A percentile compares a stretch with the other conserved stretches of the same genome.
These are phyloP conservation scores for Talaromyces ruber DNA, from an alignment of 495 filamentous ascomycete genomes.

Conservation along the genomic window DNA sequence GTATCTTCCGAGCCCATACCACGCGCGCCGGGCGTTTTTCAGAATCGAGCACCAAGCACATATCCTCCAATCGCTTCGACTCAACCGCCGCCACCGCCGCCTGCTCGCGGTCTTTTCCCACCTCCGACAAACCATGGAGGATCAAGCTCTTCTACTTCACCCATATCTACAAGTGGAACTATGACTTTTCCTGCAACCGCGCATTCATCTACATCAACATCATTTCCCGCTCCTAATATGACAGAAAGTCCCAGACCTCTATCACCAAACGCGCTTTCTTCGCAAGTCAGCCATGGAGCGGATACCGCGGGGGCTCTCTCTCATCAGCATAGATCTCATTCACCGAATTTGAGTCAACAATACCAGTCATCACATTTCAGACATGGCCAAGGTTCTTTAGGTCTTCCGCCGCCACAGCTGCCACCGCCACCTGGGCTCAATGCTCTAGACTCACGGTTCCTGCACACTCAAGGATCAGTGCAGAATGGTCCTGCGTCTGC, in stretches of 20 bases:
- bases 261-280: conserved; percentile 61
- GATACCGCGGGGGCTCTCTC: conserved; percentile 24
- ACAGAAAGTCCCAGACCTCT: conserved; percentile 83
- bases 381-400: conserved; percentile 22
- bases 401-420: conserved; percentile 24
- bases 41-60: conserved; percentile 57
- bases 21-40: conserved; percentile 44
- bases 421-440: conserved; percentile 23
- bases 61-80: conserved; percentile 63
- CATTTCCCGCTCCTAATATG: conserved; percentile 58
- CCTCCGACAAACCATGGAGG: conserved; percentile 40
- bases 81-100: conserved; percentile 15
- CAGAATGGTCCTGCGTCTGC: background rate
- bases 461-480: conserved; percentile 1
- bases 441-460: conserved; percentile 9
- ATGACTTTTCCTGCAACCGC: conserved; percentile 39
- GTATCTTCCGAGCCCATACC: conserved; percentile 22
- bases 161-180: conserved; percentile 42
- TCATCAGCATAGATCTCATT: conserved; percentile 47
- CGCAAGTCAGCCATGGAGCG: conserved; percentile 49
- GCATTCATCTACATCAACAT: conserved; percentile 46
- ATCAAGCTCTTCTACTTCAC: conserved; percentile 42
- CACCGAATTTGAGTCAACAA: conserved; percentile 60
- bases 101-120: conserved; percentile 46
- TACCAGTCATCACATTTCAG: conserved; percentile 60